phyloP scores from a whole-genome alignment of 1,284 basidiomycete species.

The Ganoderma lingzhi region DNA sequence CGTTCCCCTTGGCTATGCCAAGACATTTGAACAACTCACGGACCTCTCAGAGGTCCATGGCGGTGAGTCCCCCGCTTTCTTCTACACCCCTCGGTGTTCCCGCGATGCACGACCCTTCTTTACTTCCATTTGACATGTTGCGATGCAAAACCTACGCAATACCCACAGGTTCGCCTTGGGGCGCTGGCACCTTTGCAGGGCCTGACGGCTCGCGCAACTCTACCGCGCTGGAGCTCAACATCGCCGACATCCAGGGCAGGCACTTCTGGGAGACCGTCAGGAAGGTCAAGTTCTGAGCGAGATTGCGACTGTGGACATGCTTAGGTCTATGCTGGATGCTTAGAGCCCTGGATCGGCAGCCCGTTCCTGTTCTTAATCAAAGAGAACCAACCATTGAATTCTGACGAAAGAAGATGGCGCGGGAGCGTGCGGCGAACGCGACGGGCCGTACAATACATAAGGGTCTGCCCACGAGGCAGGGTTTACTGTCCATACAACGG shows the following conservation, averaged over 20 bases:
- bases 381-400: background rate
- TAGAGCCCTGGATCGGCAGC: no score
- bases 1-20: constrained; percentile 83
- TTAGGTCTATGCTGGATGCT: no score
- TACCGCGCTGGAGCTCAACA: constrained; percentile 65
- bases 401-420: no score
- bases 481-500: background rate
- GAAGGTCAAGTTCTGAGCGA: constrained; percentile 45
- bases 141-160: background rate
- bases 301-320: background rate
- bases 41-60: constrained; percentile 75
- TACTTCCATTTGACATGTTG: background rate
- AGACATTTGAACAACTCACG: constrained; percentile 62
- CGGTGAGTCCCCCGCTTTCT: constrained; percentile 52
- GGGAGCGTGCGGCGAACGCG: no score
- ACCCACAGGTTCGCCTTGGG: constrained; percentile 70
- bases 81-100: background rate
- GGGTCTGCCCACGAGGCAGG: background rate
- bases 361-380: no score
- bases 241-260: constrained; percentile 74
- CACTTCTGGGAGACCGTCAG: constrained; percentile 59
- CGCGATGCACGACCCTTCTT: background rate
- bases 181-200: constrained; percentile 74
- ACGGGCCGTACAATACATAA: background rate
- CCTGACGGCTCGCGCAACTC: constrained; percentile 72